Percentiles rank a stretch among this genome's conserved stretches.
Evolutionary conservation across 2,329 filamentous ascomycete genomes (phyloP).

Genomic region (Diaporthe aspalathi): DNA sequence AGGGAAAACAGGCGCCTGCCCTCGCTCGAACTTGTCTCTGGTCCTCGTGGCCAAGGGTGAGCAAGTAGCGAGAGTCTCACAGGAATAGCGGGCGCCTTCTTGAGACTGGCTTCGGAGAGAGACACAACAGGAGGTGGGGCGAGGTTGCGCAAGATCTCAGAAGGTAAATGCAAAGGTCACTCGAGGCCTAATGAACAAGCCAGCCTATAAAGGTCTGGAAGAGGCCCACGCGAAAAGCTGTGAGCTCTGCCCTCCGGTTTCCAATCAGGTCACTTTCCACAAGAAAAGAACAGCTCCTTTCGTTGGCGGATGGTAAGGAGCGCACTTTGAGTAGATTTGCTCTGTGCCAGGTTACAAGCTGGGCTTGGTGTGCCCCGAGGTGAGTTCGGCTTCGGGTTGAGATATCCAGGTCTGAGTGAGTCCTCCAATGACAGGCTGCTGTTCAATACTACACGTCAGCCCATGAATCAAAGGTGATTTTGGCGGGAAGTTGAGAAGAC

Average conservation of each 20-base stretch:
- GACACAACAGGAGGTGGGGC: slow-evolving; percentile 4
- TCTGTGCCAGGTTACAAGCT: slow-evolving; percentile 31
- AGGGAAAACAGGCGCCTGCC: slow-evolving; percentile 25
- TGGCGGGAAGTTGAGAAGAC: neutral
- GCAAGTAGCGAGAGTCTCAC: slow-evolving; percentile 36
- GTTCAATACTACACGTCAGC: slow-evolving; percentile 11
- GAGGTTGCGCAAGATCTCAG: slow-evolving; percentile 29
- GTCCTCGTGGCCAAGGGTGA: slow-evolving; percentile 32
- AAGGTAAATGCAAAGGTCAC: slow-evolving; percentile 19
- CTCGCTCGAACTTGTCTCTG: slow-evolving; percentile 35
- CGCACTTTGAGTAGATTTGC: slow-evolving; percentile 8
- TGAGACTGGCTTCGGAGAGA: slow-evolving; percentile 35
- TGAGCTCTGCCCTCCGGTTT: neutral
- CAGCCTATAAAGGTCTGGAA: slow-evolving; percentile 10
- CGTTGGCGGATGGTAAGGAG: neutral
- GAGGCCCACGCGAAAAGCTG: neutral
- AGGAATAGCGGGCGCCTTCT: slow-evolving; percentile 31
- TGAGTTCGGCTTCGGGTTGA: slow-evolving; percentile 31
- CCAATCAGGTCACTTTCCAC: neutral
- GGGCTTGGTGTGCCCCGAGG: slow-evolving; percentile 34
- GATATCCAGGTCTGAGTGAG: slow-evolving; percentile 3
- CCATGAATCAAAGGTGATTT: neutral
- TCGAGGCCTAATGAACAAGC: slow-evolving; percentile 16
- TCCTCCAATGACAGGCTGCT: slow-evolving; percentile 22
- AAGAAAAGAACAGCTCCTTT: neutral